A percentile compares a stretch with the other conserved stretches of the same genome.
Evolutionary conservation across 179 eudicot genomes (phyloP).

Genomic region (Silene coronaria): DNA sequence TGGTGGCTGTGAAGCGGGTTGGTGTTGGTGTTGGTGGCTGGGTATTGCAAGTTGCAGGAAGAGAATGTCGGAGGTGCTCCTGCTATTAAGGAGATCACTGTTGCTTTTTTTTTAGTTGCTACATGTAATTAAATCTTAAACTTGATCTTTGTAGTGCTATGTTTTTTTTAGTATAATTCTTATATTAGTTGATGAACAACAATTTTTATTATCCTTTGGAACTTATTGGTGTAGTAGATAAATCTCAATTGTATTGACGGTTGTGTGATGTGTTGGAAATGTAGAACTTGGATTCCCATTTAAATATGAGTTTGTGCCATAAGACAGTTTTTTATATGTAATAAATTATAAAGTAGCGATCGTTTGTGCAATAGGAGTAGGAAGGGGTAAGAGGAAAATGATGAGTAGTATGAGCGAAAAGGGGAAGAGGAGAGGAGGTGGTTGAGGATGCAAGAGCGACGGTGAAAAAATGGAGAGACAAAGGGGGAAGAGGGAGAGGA

Average conservation of each 20-base stretch:
- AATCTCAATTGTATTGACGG: neutral
- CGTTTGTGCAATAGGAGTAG: too few species aligned
- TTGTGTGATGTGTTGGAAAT: neutral
- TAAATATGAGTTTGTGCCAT: too few species aligned
- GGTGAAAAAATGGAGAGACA: too few species aligned
- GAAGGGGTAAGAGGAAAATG: too few species aligned
- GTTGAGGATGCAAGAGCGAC: too few species aligned
- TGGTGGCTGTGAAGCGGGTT: neutral
- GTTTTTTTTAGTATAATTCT: neutral
- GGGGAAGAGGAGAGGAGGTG: too few species aligned
- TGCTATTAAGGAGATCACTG: neutral
- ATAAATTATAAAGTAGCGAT: too few species aligned
- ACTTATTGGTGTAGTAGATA: too few species aligned
- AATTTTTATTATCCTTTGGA: too few species aligned
- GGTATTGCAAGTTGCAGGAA: neutral
- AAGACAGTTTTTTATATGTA: too few species aligned
- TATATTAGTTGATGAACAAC: neutral
- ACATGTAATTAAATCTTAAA: neutral
- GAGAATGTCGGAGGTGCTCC: neutral
- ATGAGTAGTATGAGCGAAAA: too few species aligned
- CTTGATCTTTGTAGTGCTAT: neutral
- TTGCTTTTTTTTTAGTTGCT: neutral
- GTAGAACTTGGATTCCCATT: neutral
- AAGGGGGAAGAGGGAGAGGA: too few species aligned
- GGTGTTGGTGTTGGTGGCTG: neutral